Evolutionary conservation across 768 basidiomycete species (phyloP), one percentile per base, ranked within the genome.

Genomic region (Daedaleopsis sinensis): DNA sequence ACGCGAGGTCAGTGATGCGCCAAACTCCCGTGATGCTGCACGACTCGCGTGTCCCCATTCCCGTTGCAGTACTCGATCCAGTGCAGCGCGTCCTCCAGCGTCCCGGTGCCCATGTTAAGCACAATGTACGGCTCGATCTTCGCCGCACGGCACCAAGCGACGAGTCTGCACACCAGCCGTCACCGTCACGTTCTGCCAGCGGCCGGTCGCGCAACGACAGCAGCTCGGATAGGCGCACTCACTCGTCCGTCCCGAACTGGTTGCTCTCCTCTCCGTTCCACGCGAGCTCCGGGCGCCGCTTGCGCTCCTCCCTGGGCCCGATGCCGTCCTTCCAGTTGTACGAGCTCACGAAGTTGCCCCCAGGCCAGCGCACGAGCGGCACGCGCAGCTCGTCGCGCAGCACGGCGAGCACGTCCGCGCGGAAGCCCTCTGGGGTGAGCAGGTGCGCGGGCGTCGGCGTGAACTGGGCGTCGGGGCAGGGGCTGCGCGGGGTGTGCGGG

Each of bases 41-140:
- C 23, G 10, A 57, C 69, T 50, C 18, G 68, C 68, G 77, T 77
- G 58, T 77, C 71, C 1, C 75, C 74, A 0, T 72, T 76, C 0
- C 83, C 81, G 61, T 87, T 87, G 68, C 85, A 86, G 70, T 87
- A 88, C 62, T 88, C 86, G 16, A 87, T 58, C 85, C 83, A 86
- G 8, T 77, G 80, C 23, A 88, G 71, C 0, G 85, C 85, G 44
- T 86, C 85, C 58, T 85, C 83, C 9, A 84, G 74, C 0, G 83
- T 85, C 5, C 86, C 85, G 0, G 84, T 86, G 5, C 85, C 86
- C 85, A 87, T 86, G 70, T 86, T 86, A 32, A 86, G 66, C 63
- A 84, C 83, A 50, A 87, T 80, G 67, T 79, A 86, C 1, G 85
- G 86, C 68, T 87, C 84, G 12, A 79, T 79, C 7, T 78, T 79